Conservation (phyloP, 2,329 filamentous ascomycete genomes). For the Paracoccidioides lutzii region DNA sequence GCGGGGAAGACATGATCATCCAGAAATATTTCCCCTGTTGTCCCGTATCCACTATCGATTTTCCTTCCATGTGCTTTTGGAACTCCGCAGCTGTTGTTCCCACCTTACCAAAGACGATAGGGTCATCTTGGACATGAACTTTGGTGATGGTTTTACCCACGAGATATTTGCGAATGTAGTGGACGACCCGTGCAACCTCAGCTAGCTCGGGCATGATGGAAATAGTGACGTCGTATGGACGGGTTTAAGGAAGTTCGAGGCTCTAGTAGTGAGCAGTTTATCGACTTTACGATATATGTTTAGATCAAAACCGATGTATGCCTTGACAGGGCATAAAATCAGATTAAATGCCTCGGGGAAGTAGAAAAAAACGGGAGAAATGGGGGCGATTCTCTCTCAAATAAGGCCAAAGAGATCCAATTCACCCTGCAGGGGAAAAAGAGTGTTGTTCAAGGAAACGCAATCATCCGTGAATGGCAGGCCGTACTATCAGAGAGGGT, state of each 20-base stretch:
- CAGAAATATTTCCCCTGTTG: constrained; percentile 98
- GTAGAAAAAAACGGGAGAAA: no score
- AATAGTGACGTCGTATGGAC: background rate
- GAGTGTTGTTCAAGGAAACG: no score
- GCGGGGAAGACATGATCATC: constrained; percentile 62
- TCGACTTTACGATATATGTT: background rate
- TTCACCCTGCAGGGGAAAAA: no score
- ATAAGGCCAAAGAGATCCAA: no score
- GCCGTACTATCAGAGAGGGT: no score
- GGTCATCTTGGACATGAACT: constrained; percentile 63
- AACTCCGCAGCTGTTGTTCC: constrained; percentile 68
- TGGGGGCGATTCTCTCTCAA: no score
- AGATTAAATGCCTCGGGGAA: no score
- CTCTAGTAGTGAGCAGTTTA: background rate
- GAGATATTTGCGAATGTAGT: constrained; percentile 71
- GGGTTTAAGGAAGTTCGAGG: background rate
- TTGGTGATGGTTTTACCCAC: constrained; percentile 66
- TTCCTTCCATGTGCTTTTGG: constrained; percentile 58
- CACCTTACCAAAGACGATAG: constrained; percentile 79
- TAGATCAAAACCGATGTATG: no score
- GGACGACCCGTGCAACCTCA: constrained; percentile 69
- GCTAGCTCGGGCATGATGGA: constrained; percentile 36
- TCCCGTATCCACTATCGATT: constrained; percentile 56
- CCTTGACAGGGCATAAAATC: no score
- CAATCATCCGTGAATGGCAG: no score